phyloP scores from a whole-genome alignment of 2,329 filamentous ascomycete species.

The Ceratocystis eucalypticola region DNA sequence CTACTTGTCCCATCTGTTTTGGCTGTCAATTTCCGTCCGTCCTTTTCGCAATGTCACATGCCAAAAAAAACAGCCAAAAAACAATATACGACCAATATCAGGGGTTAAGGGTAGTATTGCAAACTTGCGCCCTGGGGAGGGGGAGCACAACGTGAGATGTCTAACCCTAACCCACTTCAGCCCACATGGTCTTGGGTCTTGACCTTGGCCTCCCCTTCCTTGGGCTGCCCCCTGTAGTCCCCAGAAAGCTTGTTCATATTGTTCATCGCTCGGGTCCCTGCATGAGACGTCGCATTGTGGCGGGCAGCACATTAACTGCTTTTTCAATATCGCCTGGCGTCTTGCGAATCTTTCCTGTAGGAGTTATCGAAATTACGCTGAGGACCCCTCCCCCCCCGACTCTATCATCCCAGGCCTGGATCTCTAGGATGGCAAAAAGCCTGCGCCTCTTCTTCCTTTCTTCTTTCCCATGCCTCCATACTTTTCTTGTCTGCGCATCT shows the following conservation, averaged over 20 bases:
- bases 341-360: neutral
- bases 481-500: too few relatives aligned
- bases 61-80: neutral
- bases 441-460: neutral
- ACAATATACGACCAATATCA: neutral
- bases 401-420: neutral
- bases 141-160: neutral
- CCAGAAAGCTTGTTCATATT: neutral
- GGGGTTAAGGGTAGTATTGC: neutral
- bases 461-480: neutral
- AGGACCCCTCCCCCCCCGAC: neutral
- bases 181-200: too few relatives aligned
- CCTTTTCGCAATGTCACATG: conserved; percentile 2
- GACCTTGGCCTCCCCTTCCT: too few relatives aligned
- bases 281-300: neutral
- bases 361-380: neutral
- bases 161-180: too few relatives aligned
- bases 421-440: neutral
- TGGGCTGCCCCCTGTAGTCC: neutral
- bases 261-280: neutral
- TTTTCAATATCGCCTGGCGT: neutral
- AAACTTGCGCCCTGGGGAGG: neutral
- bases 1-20: neutral
- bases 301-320: neutral
- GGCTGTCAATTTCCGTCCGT: neutral